These are phyloP conservation scores for Globomyces pollinis-pini DNA, from an alignment of 192 early-diverging fungal species.

Conservation along the genomic window DNA sequence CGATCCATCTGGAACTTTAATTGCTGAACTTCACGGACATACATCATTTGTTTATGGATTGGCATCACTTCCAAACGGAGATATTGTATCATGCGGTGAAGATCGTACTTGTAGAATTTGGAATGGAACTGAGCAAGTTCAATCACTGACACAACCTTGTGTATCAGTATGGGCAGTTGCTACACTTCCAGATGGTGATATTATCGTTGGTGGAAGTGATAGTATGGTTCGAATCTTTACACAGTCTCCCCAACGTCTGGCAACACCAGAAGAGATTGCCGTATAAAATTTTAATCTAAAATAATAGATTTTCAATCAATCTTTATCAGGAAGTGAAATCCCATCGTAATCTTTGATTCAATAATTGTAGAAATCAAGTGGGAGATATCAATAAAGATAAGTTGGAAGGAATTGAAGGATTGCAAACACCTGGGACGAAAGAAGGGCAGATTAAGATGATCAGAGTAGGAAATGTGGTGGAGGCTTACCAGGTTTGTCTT, in stretches of 20 bases:
- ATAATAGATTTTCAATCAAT: constrained; percentile 29
- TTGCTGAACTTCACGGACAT: constrained; percentile 75
- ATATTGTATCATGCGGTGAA: constrained; percentile 87
- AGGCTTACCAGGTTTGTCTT: constrained; percentile 62
- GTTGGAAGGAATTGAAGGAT: constrained; percentile 67
- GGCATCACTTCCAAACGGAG: constrained; percentile 57
- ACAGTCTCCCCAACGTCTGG: constrained; percentile 48
- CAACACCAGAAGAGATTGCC: constrained; percentile 32
- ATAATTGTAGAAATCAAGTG: constrained; percentile 71
- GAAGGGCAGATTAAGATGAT: constrained; percentile 91
- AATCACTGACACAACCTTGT: constrained; percentile 80
- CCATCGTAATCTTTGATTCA: too few relatives aligned
- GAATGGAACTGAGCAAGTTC: constrained; percentile 53
- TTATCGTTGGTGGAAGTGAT: constrained; percentile 82
- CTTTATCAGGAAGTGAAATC: constrained; percentile 34
- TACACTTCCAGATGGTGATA: constrained; percentile 66
- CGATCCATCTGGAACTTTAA: constrained; percentile 59
- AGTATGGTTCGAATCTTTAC: constrained; percentile 77
- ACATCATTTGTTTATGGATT: constrained; percentile 89
- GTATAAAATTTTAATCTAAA: not conserved
- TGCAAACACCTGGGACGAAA: constrained; percentile 60
- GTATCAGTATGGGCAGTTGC: constrained; percentile 89
- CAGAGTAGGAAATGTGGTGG: constrained; percentile 58
- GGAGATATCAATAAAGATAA: constrained; percentile 76
- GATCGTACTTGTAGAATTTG: constrained; percentile 84